Evolutionary conservation across 208 protist genomes (phyloP), one percentile per base, ranked within the genome.

Genomic region (Leptomonas pyrrhocoris): DNA sequence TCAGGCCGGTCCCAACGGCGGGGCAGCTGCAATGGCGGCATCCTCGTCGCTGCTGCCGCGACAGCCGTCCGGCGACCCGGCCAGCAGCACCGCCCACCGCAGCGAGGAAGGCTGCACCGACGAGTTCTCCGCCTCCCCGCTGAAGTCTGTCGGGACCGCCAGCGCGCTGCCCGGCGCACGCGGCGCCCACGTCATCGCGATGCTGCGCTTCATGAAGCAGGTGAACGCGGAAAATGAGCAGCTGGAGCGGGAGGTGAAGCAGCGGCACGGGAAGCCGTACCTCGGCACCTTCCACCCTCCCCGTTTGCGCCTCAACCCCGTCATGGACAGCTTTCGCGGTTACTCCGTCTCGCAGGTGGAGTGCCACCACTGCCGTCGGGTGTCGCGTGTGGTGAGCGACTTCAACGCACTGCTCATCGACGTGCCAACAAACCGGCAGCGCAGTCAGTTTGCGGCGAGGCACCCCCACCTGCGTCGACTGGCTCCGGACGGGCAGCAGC

Each of bases 251-350:
- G 67, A 51, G 13, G 75, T 60, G 34, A 74, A 75, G 57, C 59
- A 79, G 68, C 75, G 85, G 27, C 72, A 71, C 23, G 64, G 73
- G 18, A 76, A 65, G 56, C 36, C 72, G 15, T 59, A 83, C 77
- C 54, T 64, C 19, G 76, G 71, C 62, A 46, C 53, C 25, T 89
- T 92, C 65, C 38, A 21, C n/a, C 72, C 78, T 0, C 81, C 83
- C 36, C 83, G 80, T 28, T 49, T 95, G 27, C 80, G 85, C 61
- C 83, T 70, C 68, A 94, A 91, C 73, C 77, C 78, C 16, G 75
- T 85, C 12, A 89, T 88, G 23, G 89, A 95, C 76, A 40, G 74
- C 67, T 96, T 97, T 77, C 89, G 74, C n/a, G 93, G 93, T 15
- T 84, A 92, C 54, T 68, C 79, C 49, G 38, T 94, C 31, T 92